Base-by-base conservation (phyloP, 2,329 filamentous ascomycete species). In the Venturia asperata region DNA sequence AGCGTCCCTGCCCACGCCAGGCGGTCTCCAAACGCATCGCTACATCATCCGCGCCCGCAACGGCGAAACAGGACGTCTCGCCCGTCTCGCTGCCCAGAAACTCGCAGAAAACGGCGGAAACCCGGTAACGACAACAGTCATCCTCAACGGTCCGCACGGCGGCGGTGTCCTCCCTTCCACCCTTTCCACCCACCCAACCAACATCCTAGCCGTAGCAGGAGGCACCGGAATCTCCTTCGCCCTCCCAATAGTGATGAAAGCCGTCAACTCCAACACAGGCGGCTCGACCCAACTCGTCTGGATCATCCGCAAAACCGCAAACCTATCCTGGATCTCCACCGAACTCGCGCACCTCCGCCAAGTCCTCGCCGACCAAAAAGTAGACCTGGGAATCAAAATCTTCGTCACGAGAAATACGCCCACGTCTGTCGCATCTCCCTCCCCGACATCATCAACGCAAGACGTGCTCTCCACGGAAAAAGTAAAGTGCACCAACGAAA, bases 1-100 rank as follows among this genome's bases (percentile, higher is more conserved):
- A 0, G 77, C 86, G 10, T 85, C 81, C 64, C 72, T 82, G 0
- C 85, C 64, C 74, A 79, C 0, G 68, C 71, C 1, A 78, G 83
- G 11, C 74, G 76, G 47, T 61, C 76, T 87, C 66, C 78, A 85
- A 66, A 64, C 66, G 9, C 74, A 75, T 65, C 72, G 70, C 1
- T 75, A 75, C 68, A 71, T 75, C 30, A 74, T 75, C 70, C 73
- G 73, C 55, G 71, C 73, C 15, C 72, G 71, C 55, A 71, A 70
- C 45, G 73, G 74, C 11, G 73, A 75, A 60, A 75, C 74, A 3
- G 70, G 68, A 56, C 71, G 71, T 47, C 72, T 75, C 24, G 71
- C 74, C n/a, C 68, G 69, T 15, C 70, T 75, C 5, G 73, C 73
- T 0, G 69, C 34, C 17, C 27, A 42, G 30, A 49, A 49, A 37